Evolutionary conservation across 2,329 filamentous ascomycete species (phyloP), one percentile per base, ranked within the genome.

Genomic region (Penicillium griseofulvum): DNA sequence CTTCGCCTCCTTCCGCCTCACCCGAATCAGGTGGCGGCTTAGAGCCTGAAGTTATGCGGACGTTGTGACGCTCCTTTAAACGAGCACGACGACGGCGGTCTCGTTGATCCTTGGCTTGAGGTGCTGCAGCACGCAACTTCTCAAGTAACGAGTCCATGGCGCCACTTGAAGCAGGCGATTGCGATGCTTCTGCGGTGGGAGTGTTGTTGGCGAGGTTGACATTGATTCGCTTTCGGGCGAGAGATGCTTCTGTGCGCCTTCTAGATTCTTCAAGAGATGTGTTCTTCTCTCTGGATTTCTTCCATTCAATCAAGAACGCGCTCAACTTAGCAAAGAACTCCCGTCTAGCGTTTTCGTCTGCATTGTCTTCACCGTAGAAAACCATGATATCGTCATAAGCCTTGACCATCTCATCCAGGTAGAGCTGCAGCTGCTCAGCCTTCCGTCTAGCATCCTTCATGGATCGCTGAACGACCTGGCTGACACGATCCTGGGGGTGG

Each of bases 371-470:
- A 62, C 94, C 94, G 71, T 97, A 97, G 76, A 96, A 96, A 6
- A 87, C 83, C 87, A 97, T 91, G 65, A 97, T 97, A 71, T 97
- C 91, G 68, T 96, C 89, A 78, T 93, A 97, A 0, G 88, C 89
- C 69, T 89, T 87, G 64, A 85, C 81, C 90, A 96, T 97, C 71
- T 97, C 91, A 63, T 96, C 92, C 44, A 97, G 79, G 72, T 96
- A 97, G 22, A 97, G 80, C 70, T 90, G 84, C 86, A 97, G 89
- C 78, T 97, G 94, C 74, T 97, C 93, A 2, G 94, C 91, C 79
- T 97, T 99, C 66, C 93, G 84, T 59, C 94, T 81, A 19, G 94
- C 94, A 63, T 99, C 94, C 78, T 97, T 97, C 93, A 99, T 97
- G 62, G 84, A 87, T 49, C 93, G 83, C 75, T 96, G 91, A 52